phyloP scores from a whole-genome alignment of 2,329 filamentous ascomycete species.

The Eutypella sp. region DNA sequence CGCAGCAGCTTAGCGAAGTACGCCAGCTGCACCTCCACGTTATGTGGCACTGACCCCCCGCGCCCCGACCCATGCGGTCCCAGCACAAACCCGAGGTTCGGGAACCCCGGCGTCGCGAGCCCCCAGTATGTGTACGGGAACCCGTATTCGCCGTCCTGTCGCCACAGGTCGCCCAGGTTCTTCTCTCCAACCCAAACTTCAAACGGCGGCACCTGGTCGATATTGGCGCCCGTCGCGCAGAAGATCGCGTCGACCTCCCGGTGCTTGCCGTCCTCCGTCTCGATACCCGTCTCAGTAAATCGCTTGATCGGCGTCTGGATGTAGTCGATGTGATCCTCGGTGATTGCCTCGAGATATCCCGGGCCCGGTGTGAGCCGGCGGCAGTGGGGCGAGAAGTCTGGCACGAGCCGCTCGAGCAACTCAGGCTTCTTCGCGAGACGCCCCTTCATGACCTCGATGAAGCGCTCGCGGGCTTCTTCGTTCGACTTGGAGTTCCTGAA shows the following conservation, averaged over 20 bases:
- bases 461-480: conserved; percentile 39
- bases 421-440: conserved; percentile 51
- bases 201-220: conserved; percentile 55
- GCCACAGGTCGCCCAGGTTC: conserved; percentile 54
- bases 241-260: conserved; percentile 60
- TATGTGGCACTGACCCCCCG: conserved; percentile 63
- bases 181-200: conserved; percentile 50
- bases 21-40: conserved; percentile 59
- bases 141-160: conserved; percentile 47
- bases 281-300: conserved; percentile 56
- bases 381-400: conserved; percentile 61
- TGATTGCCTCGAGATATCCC: conserved; percentile 62
- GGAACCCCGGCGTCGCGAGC: conserved; percentile 57
- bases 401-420: conserved; percentile 50
- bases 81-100: conserved; percentile 61
- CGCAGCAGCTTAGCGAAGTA: conserved; percentile 64
- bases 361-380: conserved; percentile 61
- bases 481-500: conserved; percentile 51
- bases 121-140: conserved; percentile 67
- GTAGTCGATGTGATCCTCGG: conserved; percentile 57
- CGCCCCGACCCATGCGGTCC: conserved; percentile 56
- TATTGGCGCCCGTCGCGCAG: conserved; percentile 64
- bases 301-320: conserved; percentile 51
- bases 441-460: conserved; percentile 47
- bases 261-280: conserved; percentile 51